Conservation (phyloP, 208 protist species). For the Wallacemonas sp. region DNA sequence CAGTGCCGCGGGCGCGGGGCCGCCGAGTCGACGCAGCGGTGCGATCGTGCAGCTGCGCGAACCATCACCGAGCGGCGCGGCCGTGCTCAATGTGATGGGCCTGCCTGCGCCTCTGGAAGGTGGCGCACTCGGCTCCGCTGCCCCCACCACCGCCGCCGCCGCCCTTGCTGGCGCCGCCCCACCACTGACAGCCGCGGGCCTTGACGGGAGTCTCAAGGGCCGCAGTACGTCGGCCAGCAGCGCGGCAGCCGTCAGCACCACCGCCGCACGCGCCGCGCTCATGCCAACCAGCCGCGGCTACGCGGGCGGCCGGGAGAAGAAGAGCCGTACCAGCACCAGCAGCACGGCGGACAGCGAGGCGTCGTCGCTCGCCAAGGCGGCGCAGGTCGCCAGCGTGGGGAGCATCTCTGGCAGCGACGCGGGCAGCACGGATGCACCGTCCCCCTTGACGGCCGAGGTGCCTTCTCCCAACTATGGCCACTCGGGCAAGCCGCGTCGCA, state of each 20-base stretch:
- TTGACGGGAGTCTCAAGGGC: too few species aligned
- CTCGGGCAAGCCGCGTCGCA: background rate
- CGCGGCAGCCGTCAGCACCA: too few species aligned
- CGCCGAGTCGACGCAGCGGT: conserved; percentile 1
- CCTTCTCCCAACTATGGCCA: conserved; percentile 11
- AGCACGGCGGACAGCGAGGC: too few species aligned
- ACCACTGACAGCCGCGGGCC: too few species aligned
- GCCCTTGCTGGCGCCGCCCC: too few species aligned
- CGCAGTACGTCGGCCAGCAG: too few species aligned
- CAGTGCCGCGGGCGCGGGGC: background rate
- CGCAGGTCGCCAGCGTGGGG: background rate
- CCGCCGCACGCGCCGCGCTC: too few species aligned
- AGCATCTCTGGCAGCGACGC: background rate
- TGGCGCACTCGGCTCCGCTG: background rate
- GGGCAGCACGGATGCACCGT: background rate
- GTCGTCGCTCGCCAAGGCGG: too few species aligned
- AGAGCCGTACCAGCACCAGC: too few species aligned
- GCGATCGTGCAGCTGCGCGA: conserved; percentile 11
- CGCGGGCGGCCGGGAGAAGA: too few species aligned
- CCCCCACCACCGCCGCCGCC: background rate
- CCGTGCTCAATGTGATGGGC: background rate
- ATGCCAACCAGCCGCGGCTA: too few species aligned
- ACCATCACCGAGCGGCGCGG: background rate
- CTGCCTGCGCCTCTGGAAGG: background rate
- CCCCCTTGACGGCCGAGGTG: background rate